Evolutionary conservation across 257 asterid genomes (phyloP).

Genomic region (Przewalskia tangutica): DNA sequence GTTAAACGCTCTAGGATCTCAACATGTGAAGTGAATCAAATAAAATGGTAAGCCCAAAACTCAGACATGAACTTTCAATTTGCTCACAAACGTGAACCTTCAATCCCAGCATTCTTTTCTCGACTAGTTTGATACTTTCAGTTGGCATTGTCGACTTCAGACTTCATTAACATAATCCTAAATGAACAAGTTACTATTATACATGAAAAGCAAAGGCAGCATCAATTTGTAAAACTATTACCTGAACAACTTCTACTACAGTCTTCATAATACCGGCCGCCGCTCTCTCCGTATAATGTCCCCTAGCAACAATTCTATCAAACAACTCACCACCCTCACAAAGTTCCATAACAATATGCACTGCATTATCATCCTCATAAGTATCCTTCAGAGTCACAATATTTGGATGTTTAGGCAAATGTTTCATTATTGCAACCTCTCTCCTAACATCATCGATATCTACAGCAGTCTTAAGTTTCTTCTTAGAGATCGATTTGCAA

Average conservation of each 20-base stretch:
- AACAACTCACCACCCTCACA: conserved; percentile 77
- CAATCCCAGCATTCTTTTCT: not conserved
- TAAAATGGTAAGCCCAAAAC: not conserved
- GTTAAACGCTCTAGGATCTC: not conserved
- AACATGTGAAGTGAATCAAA: not conserved
- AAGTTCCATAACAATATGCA: conserved; percentile 65
- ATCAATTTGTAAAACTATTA: conserved; percentile 6
- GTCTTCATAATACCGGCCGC: conserved; percentile 58
- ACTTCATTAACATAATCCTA: not conserved
- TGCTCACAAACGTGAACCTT: not conserved
- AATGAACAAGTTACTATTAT: not conserved
- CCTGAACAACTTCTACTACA: conserved; percentile 69
- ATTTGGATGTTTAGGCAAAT: conserved; percentile 58
- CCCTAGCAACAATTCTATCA: conserved; percentile 65
- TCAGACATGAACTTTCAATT: not conserved
- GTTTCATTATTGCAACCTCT: conserved; percentile 72
- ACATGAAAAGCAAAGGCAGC: not conserved
- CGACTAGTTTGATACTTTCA: not conserved
- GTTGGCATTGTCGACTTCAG: not conserved
- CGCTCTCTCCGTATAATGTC: conserved; percentile 69
- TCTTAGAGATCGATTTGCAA: conserved; percentile 62
- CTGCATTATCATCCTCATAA: conserved; percentile 53
- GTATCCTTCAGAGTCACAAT: conserved; percentile 51
- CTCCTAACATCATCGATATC: conserved; percentile 70
- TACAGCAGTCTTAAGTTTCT: conserved; percentile 60